Base-by-base conservation (phyloP, 805 yeast genomes). In the Spathaspora arborariae region DNA sequence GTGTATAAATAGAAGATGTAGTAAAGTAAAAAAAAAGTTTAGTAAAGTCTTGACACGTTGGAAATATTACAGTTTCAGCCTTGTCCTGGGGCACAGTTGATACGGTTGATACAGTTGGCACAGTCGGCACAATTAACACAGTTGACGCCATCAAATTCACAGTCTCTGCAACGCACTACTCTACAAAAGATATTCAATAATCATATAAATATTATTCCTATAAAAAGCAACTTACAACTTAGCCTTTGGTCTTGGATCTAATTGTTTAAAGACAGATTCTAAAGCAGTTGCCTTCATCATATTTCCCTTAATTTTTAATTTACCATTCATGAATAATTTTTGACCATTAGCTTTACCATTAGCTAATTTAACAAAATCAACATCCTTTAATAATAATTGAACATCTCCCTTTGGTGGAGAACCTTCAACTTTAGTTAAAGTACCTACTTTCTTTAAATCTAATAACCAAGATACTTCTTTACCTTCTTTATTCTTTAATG, bases 261-360 rank as follows among this genome's bases (percentile, higher is more conserved):
- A 54, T 24, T 65, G 52, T 74, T 82, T 82, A 68, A 86, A 76
- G 42, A 86, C 79, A 42, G 76, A 70, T 67, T 85, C 92, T 50
- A 86, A 79, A 49, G 80, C 79, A 39, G 91, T 80, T 45, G 96
- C 96, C 76, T 88, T 88, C 91, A 85, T 85, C 71, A 88, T 84
- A 72, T 89, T 87, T 54, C 96, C 96, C 75, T 84, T 86, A 53
- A 88, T 83, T 76, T 87, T 88, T 66, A 88, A 79, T 67, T 84
- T 85, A 37, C 96, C 96, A 57, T 78, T 71, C 85, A 88, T 80
- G 67, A 87, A 88, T 59, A 88, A 77, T 70, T 82, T 84, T 68
- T 88, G 96, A 41, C 96, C 88, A 65, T 84, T 84, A 53, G 89
- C 82, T 75, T 87, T 85, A 51, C 95, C 95, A 51, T 74, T 70